Percentiles rank a stretch among this genome's conserved stretches.
phyloP scores from a whole-genome alignment of 2,329 filamentous ascomycete genomes.

The Lasiodiplodia citricola region DNA sequence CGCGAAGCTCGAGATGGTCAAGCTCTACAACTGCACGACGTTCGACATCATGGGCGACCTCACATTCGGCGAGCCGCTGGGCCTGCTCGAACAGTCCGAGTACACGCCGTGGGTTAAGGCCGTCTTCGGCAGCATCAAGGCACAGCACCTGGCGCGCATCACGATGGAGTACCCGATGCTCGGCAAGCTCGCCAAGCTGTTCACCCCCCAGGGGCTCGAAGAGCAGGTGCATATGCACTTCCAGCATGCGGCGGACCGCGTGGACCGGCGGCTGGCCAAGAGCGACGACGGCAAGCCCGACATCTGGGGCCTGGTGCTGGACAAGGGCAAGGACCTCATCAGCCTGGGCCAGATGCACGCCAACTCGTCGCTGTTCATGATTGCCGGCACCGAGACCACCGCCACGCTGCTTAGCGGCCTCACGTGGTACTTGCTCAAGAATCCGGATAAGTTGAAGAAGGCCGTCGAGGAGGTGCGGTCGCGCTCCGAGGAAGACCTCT shows the following conservation, averaged over 20 bases:
- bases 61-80: conserved; percentile 39
- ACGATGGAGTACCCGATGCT: conserved; percentile 2
- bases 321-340: conserved; percentile 29
- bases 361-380: conserved; percentile 46
- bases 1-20: conserved; percentile 6
- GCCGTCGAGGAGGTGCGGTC: conserved; percentile 38
- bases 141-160: background rate
- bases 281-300: conserved; percentile 33
- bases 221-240: conserved; percentile 3
- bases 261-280: conserved; percentile 33
- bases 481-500: conserved; percentile 40
- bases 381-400: conserved; percentile 54
- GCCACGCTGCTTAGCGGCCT: conserved; percentile 48
- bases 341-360: conserved; percentile 45
- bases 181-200: background rate
- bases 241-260: conserved; percentile 24
- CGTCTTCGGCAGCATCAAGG: conserved; percentile 37
- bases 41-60: conserved; percentile 44
- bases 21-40: conserved; percentile 31
- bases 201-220: background rate
- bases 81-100: conserved; percentile 37
- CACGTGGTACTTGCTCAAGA: conserved; percentile 42
- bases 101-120: conserved; percentile 41
- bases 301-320: conserved; percentile 48
- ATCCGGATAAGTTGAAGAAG: conserved; percentile 34